A percentile compares a stretch with the other conserved stretches of the same genome.
Conservation (phyloP, 768 basidiomycete genomes). For the Stropharia rugosoannulata region DNA sequence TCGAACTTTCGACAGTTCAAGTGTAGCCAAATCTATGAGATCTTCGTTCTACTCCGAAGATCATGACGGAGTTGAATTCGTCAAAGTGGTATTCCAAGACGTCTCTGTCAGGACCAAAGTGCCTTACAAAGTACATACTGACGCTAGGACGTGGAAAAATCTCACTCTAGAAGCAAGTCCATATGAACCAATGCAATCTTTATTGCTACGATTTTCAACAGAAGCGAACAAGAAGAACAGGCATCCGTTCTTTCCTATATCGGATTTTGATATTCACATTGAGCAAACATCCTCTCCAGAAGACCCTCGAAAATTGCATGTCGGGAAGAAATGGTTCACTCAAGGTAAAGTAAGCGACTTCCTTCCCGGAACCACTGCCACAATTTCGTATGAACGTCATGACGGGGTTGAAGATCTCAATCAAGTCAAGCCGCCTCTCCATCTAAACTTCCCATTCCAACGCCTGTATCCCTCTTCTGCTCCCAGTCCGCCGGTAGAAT, state of each 20-base stretch:
- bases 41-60: background rate
- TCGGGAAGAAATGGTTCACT: background rate
- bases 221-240: background rate
- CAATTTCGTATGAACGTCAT: background rate
- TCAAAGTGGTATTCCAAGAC: background rate
- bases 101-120: background rate
- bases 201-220: background rate
- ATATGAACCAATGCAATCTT: background rate
- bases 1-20: background rate
- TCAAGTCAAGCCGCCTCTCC: background rate
- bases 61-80: background rate
- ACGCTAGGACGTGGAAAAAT: background rate
- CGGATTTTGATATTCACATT: background rate
- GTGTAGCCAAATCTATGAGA: background rate
- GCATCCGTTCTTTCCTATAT: constrained; percentile 1
- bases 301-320: background rate
- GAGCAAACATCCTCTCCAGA: background rate
- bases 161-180: background rate
- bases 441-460: background rate
- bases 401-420: background rate
- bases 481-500: background rate
- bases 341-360: background rate
- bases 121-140: background rate
- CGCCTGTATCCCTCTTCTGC: background rate
- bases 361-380: background rate